Evolutionary conservation across 2,329 filamentous ascomycete species (phyloP).

Genomic region (Pseudocercospora vitis): DNA sequence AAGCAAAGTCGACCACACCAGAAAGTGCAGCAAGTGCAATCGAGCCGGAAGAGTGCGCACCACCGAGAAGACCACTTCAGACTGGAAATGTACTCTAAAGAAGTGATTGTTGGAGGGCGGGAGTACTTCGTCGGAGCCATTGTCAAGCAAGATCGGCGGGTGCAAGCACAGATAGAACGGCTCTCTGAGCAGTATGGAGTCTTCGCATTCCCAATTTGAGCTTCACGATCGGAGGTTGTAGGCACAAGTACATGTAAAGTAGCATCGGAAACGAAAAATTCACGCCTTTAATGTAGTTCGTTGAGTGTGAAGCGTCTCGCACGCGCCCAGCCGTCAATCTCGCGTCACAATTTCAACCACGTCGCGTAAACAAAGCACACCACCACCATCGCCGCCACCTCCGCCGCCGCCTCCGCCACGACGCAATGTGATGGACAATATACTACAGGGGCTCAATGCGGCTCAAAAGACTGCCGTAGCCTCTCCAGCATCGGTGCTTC

Average conservation of each 20-base stretch:
- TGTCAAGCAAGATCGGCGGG: too few species aligned
- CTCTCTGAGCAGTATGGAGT: too few species aligned
- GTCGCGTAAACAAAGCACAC: constrained; percentile 2
- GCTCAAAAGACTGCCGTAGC: constrained; percentile 66
- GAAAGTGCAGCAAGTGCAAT: background rate
- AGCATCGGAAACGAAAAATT: too few species aligned
- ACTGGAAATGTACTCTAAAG: background rate
- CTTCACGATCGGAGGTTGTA: too few species aligned
- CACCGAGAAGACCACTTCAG: background rate
- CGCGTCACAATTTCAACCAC: background rate
- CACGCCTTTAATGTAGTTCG: too few species aligned
- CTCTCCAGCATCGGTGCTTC: constrained; percentile 59
- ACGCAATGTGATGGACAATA: constrained; percentile 49
- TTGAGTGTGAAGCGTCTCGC: too few species aligned
- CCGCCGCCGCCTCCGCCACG: background rate
- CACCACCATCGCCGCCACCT: background rate
- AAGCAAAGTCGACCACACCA: background rate
- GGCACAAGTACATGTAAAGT: too few species aligned
- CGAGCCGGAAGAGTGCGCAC: background rate
- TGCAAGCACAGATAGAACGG: too few species aligned
- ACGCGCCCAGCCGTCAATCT: constrained; percentile 1
- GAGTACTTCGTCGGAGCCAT: too few species aligned
- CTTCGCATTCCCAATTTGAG: too few species aligned
- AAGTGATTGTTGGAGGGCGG: too few species aligned
- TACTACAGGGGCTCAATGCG: constrained; percentile 63